Base-by-base conservation (phyloP, 331 rosid species). In the Cydonia oblonga region DNA sequence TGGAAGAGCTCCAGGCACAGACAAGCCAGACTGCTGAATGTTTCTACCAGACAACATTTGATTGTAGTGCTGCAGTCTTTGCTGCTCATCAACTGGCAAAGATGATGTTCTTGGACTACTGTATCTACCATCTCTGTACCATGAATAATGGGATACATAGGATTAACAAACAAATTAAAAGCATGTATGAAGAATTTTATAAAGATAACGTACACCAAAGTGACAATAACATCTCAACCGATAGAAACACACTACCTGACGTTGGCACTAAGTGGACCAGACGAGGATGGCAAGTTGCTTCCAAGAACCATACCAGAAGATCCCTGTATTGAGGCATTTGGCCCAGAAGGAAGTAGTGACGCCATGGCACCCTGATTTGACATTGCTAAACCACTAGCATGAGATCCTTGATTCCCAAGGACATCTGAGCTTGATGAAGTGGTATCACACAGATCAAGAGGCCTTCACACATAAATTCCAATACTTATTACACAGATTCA, bases 371-470 rank as follows among this genome's bases (percentile, higher is more conserved):
- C 81, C 71, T 86, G 98, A 85, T 77, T 93, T 80, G 96, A 54
- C 74, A 89, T 72, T 62, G 96, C 81, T 74, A 91, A 77, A 65
- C 93, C 87, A 74, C 88, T 85, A 66, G 88, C 72, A 82, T 87
- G 89, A 80, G 97, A 75, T 71, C 85, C 88, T 80, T 91, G 99
- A 79, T 85, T 87, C 68, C 92, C 96, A 75, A 65, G 84, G 74
- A 70, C 86, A 54, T 91, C 99, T 12, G 84, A 88, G 81, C 83
- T 85, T 66, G 92, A 68, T 80, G 90, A 79, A 58, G 83, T 85
- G 66, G 85, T 67, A 78, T 96, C 99, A 85, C 93, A 90, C 56
- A 96, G 91, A 86, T 92, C 97, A 79, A 84, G 96, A 18, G 99
- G 99, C 92, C 99, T 96, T 87, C 87, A 87, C 75, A 61, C 6